Conservation (phyloP, 1,139 yeast genomes). For the Candida pseudocylindracea region DNA sequence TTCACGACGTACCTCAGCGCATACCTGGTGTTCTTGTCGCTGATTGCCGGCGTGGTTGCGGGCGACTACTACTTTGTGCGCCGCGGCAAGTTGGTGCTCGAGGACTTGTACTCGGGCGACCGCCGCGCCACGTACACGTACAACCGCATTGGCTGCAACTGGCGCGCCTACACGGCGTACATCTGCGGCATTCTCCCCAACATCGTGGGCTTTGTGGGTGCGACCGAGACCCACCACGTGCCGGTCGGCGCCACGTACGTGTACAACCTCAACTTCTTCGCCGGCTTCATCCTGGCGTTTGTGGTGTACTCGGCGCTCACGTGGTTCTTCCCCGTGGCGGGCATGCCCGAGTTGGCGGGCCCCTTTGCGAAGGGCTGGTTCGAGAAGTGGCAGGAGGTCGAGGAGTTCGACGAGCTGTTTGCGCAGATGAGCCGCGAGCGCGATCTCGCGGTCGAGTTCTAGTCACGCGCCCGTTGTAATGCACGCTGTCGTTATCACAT, state of each 20-base stretch:
- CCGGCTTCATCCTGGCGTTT: conserved; percentile 45
- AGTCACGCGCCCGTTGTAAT: too few relatives aligned
- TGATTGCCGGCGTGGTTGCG: conserved; percentile 69
- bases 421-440: too few relatives aligned
- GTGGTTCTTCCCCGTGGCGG: conserved; percentile 34
- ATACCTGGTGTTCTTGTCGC: conserved; percentile 66
- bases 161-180: conserved; percentile 64
- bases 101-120: conserved; percentile 31
- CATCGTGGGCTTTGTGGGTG: conserved; percentile 78
- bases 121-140: conserved; percentile 32
- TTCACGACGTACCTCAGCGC: conserved; percentile 76
- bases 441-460: too few relatives aligned
- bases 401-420: conserved; percentile 30
- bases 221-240: conserved; percentile 37
- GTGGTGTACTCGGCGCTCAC: conserved; percentile 25
- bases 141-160: conserved; percentile 43
- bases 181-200: conserved; percentile 60
- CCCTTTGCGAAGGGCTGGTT: conserved; percentile 38
- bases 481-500: too few relatives aligned
- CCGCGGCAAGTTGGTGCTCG: conserved; percentile 45
- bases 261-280: conserved; percentile 51
- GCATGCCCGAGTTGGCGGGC: conserved; percentile 22
- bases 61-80: conserved; percentile 59
- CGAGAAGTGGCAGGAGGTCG: conserved; percentile 39
- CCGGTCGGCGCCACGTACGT: conserved; percentile 61